Base-by-base conservation (phyloP, 495 filamentous ascomycete species). In the Astrothelium subdiscretum region DNA sequence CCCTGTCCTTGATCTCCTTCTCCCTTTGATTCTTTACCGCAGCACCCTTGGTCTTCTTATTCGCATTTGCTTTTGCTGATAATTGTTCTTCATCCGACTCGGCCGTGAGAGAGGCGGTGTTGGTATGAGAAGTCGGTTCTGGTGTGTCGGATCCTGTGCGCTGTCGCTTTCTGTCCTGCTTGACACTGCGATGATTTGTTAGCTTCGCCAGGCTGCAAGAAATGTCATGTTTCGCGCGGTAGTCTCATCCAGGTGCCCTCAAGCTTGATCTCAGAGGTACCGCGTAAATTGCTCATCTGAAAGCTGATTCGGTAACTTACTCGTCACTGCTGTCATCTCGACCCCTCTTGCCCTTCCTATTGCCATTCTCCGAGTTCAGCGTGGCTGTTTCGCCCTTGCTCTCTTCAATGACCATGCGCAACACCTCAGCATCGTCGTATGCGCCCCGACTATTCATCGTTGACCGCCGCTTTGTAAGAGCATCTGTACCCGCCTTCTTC, bases 381-480 rank as follows among this genome's bases (percentile, higher is more conserved):
- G 73, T 72, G 57, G 74, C 73, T 3, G 76, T 78, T 32, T 87
- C 85, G 62, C 87, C 84, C 73, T 91, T 97, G 76, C 94, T 99
- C 63, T 95, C 91, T 72, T 97, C 94, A 68, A 99, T 90, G 20
- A 91, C 95, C 67, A 87, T 81, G 62, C 90, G 83, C 32, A 99
- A 72, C 62, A 89, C 85, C 73, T 96, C 94, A 65, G 95, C 91
- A 74, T 96, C 92, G 66, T 97, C 92, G 70, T 97, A 97, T 5
- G 89, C 91, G 58, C 94, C 92, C 59, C 92, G 84, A 72, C 95
- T 97, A 69, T 97, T 96, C 90, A 97, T 96, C 10, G 94, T 99
- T 31, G 92, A 95, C 18, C 94, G 85, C 60, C 94, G 85, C 70
- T 97, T 97, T 27, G 78, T 74, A 48, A 69, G 60, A 32, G 72